phyloP scores from a whole-genome alignment of 352 stramenopile species.

The Phytopythium aichiense region DNA sequence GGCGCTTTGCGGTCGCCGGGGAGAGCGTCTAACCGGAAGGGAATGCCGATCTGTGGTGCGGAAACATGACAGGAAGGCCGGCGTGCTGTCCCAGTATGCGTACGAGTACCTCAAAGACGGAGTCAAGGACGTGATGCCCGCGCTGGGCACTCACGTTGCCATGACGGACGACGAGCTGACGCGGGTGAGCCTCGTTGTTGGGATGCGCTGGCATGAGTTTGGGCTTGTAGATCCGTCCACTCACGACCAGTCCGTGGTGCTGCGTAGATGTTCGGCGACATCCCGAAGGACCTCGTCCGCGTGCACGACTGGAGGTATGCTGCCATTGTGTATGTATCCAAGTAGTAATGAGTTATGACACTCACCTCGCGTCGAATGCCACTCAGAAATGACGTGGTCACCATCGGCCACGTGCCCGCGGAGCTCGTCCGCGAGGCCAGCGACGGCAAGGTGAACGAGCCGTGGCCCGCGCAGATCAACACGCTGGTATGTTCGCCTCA shows the following conservation, averaged over 20 bases:
- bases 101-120: constrained; percentile 90
- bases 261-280: constrained; percentile 91
- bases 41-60: not conserved
- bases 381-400: constrained; percentile 93
- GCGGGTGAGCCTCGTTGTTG: constrained; percentile 28
- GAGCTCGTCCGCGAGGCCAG: constrained; percentile 92
- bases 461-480: constrained; percentile 97
- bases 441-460: constrained; percentile 92
- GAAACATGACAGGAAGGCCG: constrained; percentile 65
- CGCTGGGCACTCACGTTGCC: constrained; percentile 94
- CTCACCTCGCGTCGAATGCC: not conserved
- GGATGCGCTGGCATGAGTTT: too few relatives aligned
- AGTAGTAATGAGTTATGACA: not conserved
- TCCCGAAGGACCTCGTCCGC: constrained; percentile 84
- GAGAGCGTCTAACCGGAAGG: not conserved
- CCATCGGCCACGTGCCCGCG: constrained; percentile 91
- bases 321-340: not conserved
- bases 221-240: not conserved
- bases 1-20: not conserved
- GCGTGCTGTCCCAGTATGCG: constrained; percentile 91
- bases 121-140: constrained; percentile 91
- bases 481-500: constrained; percentile 68
- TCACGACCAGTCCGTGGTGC: constrained; percentile 3
- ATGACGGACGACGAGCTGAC: constrained; percentile 93
- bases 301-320: constrained; percentile 95